phyloP scores from a whole-genome alignment of 331 rosid species.

The Saraca asoca region DNA sequence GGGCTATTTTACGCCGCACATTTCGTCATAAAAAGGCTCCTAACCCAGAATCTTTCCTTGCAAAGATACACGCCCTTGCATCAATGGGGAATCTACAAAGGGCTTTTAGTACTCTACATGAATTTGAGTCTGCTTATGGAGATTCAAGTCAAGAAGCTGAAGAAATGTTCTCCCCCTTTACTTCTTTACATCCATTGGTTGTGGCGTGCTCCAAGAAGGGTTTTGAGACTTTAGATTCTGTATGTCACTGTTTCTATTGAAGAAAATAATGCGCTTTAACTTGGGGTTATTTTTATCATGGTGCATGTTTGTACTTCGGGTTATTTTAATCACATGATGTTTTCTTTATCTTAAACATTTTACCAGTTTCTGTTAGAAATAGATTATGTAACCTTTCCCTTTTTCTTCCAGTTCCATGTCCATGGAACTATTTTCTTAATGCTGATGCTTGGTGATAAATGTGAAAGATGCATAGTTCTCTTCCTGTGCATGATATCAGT shows the following conservation, averaged over 20 bases:
- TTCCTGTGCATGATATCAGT: slow-evolving; percentile 1
- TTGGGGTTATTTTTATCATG: not conserved
- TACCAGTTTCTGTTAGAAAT: slow-evolving; percentile 15
- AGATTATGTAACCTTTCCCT: not conserved
- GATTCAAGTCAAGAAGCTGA: slow-evolving; percentile 56
- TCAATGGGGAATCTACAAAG: slow-evolving; percentile 72
- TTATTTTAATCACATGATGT: not conserved
- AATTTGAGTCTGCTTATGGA: slow-evolving; percentile 70
- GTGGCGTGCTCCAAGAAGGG: slow-evolving; percentile 86
- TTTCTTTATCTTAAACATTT: slow-evolving; percentile 1
- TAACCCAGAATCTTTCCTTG: slow-evolving; percentile 83
- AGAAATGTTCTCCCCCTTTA: slow-evolving; percentile 87
- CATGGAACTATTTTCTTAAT: too few species aligned
- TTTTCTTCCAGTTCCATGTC: too few species aligned
- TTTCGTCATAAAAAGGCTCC: slow-evolving; percentile 78
- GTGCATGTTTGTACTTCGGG: not conserved
- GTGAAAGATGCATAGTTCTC: not conserved
- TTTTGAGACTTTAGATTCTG: slow-evolving; percentile 86
- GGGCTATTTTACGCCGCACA: slow-evolving; percentile 79
- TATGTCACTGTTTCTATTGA: slow-evolving; percentile 49
- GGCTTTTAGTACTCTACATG: slow-evolving; percentile 72
- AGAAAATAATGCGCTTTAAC: slow-evolving; percentile 28
- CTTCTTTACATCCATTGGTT: slow-evolving; percentile 81
- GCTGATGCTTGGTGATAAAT: too few species aligned
- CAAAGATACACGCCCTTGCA: slow-evolving; percentile 78